Evolutionary conservation across 139 green algal genomes (phyloP), one percentile per base, ranked within the genome.

Genomic region (Coelastrella sp.): DNA sequence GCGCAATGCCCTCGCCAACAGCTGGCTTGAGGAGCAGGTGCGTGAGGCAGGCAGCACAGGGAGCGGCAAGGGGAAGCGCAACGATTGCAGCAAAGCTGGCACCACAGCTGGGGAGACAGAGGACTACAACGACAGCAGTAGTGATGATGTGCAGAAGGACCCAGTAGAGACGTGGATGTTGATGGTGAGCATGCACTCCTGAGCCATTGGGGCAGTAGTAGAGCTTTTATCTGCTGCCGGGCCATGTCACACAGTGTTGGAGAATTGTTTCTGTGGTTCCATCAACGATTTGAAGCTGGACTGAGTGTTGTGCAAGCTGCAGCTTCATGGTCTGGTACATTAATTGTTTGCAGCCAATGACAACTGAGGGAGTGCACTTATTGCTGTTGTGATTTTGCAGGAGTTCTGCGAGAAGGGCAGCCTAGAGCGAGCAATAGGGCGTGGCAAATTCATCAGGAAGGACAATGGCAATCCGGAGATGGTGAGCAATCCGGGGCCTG

Each of bases 391-490:
- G 35, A 49, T n/a, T 25, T 24, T 76, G 68, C 68, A 76, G 83
- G 63, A 88, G 65, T 88, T 79, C 17, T 88, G 83, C 80, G 83
- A 88, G 83, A 79, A 80, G 63, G 83, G 83, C 25, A 68, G 25
- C 12, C 24, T 88, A 11, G 83, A 88, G 19, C 25, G 83, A 11
- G 65, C 83, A n/a, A 80, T 78, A 10, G 20, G 20, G 11, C 60
- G 12, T 7, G 63, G 83, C 83, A 60, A 8, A 3, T 88, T 88
- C 65, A 80, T 68, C 24, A 17, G 35, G 11, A 25, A 27, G 17
- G 22, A n/a, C 25, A 70, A 79, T 57, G 22, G 35, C 14, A 70
- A 65, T 65, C 83, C 83, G 7, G 83, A 88, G 24, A 80, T 88
- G 63, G 83, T 88, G 65, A 60, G 83, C 6, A 17, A 7, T 25